These are phyloP conservation scores for Dictyostelium capitatum DNA, from an alignment of 78 protist genomes.

Conservation along the genomic window DNA sequence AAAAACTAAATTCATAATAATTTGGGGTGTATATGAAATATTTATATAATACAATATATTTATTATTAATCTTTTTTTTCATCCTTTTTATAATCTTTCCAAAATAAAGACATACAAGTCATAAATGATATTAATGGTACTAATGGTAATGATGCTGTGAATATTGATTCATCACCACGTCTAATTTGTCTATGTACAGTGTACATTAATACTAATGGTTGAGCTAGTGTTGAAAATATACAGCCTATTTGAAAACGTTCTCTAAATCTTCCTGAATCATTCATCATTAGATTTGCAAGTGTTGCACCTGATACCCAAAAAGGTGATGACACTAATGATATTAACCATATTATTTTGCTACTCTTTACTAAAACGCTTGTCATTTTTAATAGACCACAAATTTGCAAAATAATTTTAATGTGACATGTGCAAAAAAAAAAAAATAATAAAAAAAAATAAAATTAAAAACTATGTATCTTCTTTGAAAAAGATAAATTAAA, in stretches of 20 bases:
- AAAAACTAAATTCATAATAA: too few species aligned
- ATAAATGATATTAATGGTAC: neutral
- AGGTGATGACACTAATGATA: neutral
- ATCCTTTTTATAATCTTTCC: neutral
- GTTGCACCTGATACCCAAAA: neutral
- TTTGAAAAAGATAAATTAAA: too few species aligned
- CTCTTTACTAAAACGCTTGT: too few species aligned
- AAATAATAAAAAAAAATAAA: too few species aligned
- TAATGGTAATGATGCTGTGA: neutral
- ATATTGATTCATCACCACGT: neutral
- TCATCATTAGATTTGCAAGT: neutral
- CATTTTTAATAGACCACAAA: too few species aligned
- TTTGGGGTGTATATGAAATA: too few species aligned
- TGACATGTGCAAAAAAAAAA: neutral
- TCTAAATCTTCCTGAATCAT: neutral
- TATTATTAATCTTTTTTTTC: neutral
- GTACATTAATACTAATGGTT: neutral
- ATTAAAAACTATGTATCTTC: too few species aligned
- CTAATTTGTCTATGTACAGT: neutral
- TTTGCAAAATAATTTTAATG: too few species aligned
- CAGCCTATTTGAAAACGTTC: neutral
- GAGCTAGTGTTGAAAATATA: neutral
- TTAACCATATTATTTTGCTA: neutral
- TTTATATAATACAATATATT: too few species aligned
- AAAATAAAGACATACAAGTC: neutral